Evolutionary conservation across 2,329 filamentous ascomycete genomes (phyloP), one percentile per base, ranked within the genome.

Genomic region (Mycosphaerelloides madeirae): DNA sequence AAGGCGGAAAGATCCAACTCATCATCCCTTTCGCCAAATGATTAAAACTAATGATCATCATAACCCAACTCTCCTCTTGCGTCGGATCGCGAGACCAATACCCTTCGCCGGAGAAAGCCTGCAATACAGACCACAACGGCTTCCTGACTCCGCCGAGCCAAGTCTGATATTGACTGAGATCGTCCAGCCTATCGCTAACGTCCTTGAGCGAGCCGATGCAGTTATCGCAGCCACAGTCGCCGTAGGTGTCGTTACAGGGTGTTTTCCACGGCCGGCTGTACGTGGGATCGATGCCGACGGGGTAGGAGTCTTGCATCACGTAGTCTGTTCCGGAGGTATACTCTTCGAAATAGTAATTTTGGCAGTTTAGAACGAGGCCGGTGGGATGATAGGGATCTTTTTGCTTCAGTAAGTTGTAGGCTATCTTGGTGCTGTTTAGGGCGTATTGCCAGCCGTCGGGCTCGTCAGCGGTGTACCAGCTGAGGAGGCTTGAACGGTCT

Each of bases 221-320:
- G 60, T 78, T 74, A 57, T 83, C 80, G 61, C 80, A 83, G 7
- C 79, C 80, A 63, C 79, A 81, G 64, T 78, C 75, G 49, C 79
- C 79, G 41, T 80, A 76, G 0, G 79, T 82, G 3, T 64, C 48
- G 60, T 82, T 83, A 59, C 76, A 80, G 0, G 63, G 60, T 0
- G 79, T 83, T 46, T 71, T 68, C 69, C 77, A 83, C 3, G 63
- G 63, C 32, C 72, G 72, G 7, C 72, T 77, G 52, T 67, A 78
- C 2, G 68, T 75, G 3, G 71, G 64, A 62, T 81, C 79, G 52
- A 76, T 74, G 22, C 71, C 76, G 48, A 83, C 70, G 1, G 79
- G 79, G 58, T 83, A 83, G 0, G 73, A 71, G 54, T 83, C 79
- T 22, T 72, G 71, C 68, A 82, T 76, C 49, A 83, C 62, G 51